Conservation (phyloP, 768 basidiomycete genomes). For the Krasilnikovozyma curviuscula region DNA sequence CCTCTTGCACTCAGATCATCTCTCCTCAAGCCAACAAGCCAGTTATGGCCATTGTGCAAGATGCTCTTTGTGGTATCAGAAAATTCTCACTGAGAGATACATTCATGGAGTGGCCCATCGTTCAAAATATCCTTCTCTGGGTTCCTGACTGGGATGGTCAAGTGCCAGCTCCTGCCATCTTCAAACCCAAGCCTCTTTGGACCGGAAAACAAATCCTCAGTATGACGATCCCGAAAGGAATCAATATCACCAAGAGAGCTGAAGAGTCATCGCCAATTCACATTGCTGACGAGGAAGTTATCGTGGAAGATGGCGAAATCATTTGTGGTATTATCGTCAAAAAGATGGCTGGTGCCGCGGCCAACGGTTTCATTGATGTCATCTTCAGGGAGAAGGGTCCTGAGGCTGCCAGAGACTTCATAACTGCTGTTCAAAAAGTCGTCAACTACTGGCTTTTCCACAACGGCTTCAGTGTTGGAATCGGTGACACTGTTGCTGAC, state of each 20-base stretch:
- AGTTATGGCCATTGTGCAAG: constrained; percentile 99
- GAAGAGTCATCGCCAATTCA: constrained; percentile 67
- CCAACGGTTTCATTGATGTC: constrained; percentile 85
- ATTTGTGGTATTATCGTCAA: constrained; percentile 92
- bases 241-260: constrained; percentile 41
- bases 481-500: constrained; percentile 95
- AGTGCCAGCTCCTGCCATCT: constrained; percentile 76
- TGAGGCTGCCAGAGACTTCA: constrained; percentile 69
- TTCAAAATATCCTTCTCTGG: constrained; percentile 96
- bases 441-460: constrained; percentile 99
- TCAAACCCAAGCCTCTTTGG: constrained; percentile 95
- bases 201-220: constrained; percentile 91
- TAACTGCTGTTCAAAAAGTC: constrained; percentile 82
- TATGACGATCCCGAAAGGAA: constrained; percentile 79
- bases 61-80: constrained; percentile 89
- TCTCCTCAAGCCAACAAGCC: constrained; percentile 99
- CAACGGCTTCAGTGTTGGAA: constrained; percentile 96
- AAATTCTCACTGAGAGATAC: constrained; percentile 92
- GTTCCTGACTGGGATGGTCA: constrained; percentile 91
- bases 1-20: constrained; percentile 48
- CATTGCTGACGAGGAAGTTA: constrained; percentile 72
- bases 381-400: constrained; percentile 96
- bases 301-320: constrained; percentile 92
- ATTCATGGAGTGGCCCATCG: constrained; percentile 85
- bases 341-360: constrained; percentile 84